Evolutionary conservation across 352 stramenopile species (phyloP), one percentile per base, ranked within the genome.

Genomic region (Phytophthora idaei): DNA sequence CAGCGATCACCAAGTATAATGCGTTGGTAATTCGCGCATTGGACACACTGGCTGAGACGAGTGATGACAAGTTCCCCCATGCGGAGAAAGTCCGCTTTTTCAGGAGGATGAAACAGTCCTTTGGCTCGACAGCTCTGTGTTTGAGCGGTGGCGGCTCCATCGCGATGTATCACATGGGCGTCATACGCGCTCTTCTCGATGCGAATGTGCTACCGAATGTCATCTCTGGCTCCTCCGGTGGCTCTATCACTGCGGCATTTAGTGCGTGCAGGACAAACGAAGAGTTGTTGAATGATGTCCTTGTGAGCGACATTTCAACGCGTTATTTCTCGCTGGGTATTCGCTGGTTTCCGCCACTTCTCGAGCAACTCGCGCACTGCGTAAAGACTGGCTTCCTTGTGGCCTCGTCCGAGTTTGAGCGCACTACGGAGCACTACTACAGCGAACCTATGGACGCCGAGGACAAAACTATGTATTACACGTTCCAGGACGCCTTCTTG

Each of bases 131-230:
- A 4, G 94, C 93, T 12, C 71, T 99, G 12, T 98, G 95, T 76
- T 74, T 98, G 8, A 96, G 83, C 11, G 95, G 94, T 46, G 95
- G 94, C 14, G 94, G 94, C n/a, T 87, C 65, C 61, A 95, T 92
- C 61, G 88, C 91, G 1, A 98, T 99, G 93, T 98, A 98, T 65
- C 95, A 98, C 78, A 85, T 98, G 63, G 95, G 95, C 29, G 91
- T 97, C 9, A 90, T 98, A 10, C 82, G 85, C 17, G 92, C 92
- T 9, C 69, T 98, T 7, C 68, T 98, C 2, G 85, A 98, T 27
- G 84, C 82, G 0, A 84, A 93, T 41, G 34, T 97, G 8, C 76
- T 98, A 37, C 95, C 97, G 15, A 94, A 97, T 57, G 93, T 98
- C 6, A 93, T 98, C 44, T 97, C 89, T 4, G 95, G 95, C 1